A percentile compares a stretch with the other conserved stretches of the same genome.
phyloP scores from a whole-genome alignment of 768 basidiomycete species.

The Hypsizygus marmoreus region DNA sequence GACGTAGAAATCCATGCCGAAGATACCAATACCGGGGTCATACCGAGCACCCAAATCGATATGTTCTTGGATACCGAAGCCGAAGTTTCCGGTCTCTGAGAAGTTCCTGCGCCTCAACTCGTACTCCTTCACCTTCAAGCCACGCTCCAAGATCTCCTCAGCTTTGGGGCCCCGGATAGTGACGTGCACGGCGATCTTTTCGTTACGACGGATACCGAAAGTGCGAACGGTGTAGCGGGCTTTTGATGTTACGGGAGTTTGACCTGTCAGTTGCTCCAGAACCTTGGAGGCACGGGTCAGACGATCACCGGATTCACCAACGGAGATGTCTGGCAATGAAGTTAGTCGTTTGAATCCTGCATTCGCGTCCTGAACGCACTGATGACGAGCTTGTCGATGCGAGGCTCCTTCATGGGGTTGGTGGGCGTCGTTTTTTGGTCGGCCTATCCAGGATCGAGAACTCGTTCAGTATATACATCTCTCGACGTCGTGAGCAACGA shows the following conservation, averaged over 20 bases:
- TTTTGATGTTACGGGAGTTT: conserved; percentile 99
- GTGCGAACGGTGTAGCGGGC: conserved; percentile 99
- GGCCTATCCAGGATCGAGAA: conserved; percentile 50
- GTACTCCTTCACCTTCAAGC: conserved; percentile 99
- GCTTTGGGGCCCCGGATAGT: conserved; percentile 99
- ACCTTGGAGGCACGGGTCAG: conserved; percentile 99
- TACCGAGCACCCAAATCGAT: conserved; percentile 99
- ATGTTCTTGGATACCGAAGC: conserved; percentile 99
- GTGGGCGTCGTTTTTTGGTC: conserved; percentile 86
- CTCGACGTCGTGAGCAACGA: conserved; percentile 5
- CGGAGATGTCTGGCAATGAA: conserved; percentile 81
- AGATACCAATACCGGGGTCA: conserved; percentile 98
- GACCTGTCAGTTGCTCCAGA: conserved; percentile 97
- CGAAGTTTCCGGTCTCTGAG: conserved; percentile 99
- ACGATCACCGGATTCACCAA: conserved; percentile 99
- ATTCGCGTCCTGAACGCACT: conserved; percentile 61
- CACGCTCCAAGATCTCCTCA: conserved; percentile 98
- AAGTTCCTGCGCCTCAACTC: conserved; percentile 97
- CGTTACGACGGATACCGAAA: conserved; percentile 99
- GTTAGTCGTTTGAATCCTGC: conserved; percentile 4
- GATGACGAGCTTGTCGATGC: conserved; percentile 98
- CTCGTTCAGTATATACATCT: conserved; percentile 5
- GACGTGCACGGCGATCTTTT: conserved; percentile 99
- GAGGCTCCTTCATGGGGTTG: conserved; percentile 96
- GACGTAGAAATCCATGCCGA: conserved; percentile 99